Base-by-base conservation (phyloP, 2,329 filamentous ascomycete genomes). In the Paraphoma sp. region DNA sequence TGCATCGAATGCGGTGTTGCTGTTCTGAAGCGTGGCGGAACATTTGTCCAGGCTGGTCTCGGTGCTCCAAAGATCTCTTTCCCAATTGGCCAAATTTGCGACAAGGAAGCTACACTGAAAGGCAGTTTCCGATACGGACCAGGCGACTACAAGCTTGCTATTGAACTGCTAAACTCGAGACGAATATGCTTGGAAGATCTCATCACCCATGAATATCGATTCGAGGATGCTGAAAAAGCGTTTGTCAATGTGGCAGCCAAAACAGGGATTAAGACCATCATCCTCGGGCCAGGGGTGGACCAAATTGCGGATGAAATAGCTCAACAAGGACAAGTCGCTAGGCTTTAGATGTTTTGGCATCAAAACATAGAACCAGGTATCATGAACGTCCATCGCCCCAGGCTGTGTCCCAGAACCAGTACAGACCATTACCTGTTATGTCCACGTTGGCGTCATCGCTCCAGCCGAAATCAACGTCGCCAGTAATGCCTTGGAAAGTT, bases 111-210 rank as follows among this genome's bases (percentile, higher is more conserved):
- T 6, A 60, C 51, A 3, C 53, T 67, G 45, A 70, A 67, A 36
- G 65, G 64, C 6, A 68, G 63, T 46, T 72, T 74, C 48, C 62
- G 71, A 17, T 73, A 74, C 45, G 66, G 65, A 1, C 63, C 68
- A 17, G 70, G 68, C 4, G 67, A 69, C 49, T 74, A 71, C 44
- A 56, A 60, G 31, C 31, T 67, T 31, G 62, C 59, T 4, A 59
- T 69, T 3, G 54, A 62, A 18, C 40, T 69, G 11, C 38, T 69
- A 6, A 12, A 46, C 3, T 60, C 53, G 8, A 48, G 55, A 3
- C 54, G 57, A 9, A 51, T 65, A 28, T 40, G 53, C n/a, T 49
- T 67, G 14, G 43, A 50, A 7, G 49, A 48, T 36, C 57, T 68
- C 14, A 60, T 67, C 4, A 67, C 62, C 28, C 60, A 67, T 18